phyloP scores from a whole-genome alignment of 495 filamentous ascomycete species.

The Neurospora sp. region DNA sequence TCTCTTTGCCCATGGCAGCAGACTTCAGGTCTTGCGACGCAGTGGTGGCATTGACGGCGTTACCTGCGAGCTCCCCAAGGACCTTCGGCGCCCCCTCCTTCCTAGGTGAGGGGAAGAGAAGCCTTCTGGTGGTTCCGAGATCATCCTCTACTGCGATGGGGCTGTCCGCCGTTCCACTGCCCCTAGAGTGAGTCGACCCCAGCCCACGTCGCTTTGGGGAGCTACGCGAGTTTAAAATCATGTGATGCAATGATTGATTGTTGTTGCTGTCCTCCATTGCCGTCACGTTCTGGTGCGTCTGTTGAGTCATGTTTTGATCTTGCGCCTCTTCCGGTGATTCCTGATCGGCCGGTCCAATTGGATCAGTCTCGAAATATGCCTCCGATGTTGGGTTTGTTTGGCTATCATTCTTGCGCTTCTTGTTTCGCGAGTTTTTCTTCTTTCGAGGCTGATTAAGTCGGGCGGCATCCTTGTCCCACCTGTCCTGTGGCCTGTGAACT shows the following conservation, averaged over 20 bases:
- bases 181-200: constrained; percentile 35
- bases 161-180: constrained; percentile 51
- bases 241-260: constrained; percentile 10
- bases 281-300: constrained; percentile 20
- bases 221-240: constrained; percentile 24
- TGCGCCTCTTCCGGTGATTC: constrained; percentile 20
- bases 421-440: constrained; percentile 34
- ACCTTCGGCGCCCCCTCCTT: constrained; percentile 50
- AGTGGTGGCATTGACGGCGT: constrained; percentile 39
- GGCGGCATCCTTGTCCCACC: constrained; percentile 63
- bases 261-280: constrained; percentile 19
- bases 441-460: constrained; percentile 37
- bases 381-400: constrained; percentile 37
- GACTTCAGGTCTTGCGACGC: constrained; percentile 26
- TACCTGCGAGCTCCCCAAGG: constrained; percentile 47
- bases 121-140: constrained; percentile 60
- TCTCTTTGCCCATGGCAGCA: constrained; percentile 32
- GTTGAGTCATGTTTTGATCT: constrained; percentile 18
- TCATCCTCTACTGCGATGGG: constrained; percentile 47
- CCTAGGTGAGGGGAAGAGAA: constrained; percentile 67
- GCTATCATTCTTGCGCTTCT: constrained; percentile 34
- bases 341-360: constrained; percentile 26
- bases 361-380: constrained; percentile 37
- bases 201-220: constrained; percentile 23
- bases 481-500: constrained; percentile 67